Evolutionary conservation across 2,329 filamentous ascomycete genomes (phyloP), one percentile per base, ranked within the genome.

Genomic region (Drechmeria coniospora): DNA sequence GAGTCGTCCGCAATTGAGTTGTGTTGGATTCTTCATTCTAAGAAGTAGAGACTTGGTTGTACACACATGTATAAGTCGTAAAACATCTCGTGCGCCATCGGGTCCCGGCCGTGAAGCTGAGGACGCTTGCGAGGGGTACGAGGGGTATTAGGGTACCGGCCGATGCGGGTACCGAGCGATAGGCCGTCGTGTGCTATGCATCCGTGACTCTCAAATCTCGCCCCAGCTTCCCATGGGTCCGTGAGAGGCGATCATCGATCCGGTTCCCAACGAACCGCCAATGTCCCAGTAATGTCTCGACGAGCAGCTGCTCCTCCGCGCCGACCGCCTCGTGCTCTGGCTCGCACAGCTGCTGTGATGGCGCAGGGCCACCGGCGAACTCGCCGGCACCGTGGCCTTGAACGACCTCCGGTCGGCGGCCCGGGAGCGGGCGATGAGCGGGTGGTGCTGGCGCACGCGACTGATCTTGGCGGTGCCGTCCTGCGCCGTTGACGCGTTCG

Each of bases 271-370:
- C 41, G 74, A 84, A 5, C 74, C 79, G 15, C 82, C 82, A 38
- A 93, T 71, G 49, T 93, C 86, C 86, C 86, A 94, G 51, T 92
- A 94, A 47, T 92, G 82, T 29, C 83, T 61, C 25, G 75, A 81
- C 24, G 79, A 86, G 19, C 72, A 67, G 37, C 71, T 76, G 41
- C 73, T 80, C 28, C 68, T 61, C 42, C 65, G 63, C 21, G 71
- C 74, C 19, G 72, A 81, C 40, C 76, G 73, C 48, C 78, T 76
- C 6, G 81, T 82, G 50, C 81, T 92, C 54, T 92, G 82, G 46
- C 81, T 92, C 4, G 82, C 83, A 50, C 83, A 92, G 50, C 80
- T 92, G 32, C 73, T 56, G 51, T 56, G 50, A 36, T 64, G 63
- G 48, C 56, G 60, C 36, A 63, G 52, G 15, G 51, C 51, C 28